Evolutionary conservation across 2,329 filamentous ascomycete genomes (phyloP).

Genomic region (Trichoderma cornu-damae): DNA sequence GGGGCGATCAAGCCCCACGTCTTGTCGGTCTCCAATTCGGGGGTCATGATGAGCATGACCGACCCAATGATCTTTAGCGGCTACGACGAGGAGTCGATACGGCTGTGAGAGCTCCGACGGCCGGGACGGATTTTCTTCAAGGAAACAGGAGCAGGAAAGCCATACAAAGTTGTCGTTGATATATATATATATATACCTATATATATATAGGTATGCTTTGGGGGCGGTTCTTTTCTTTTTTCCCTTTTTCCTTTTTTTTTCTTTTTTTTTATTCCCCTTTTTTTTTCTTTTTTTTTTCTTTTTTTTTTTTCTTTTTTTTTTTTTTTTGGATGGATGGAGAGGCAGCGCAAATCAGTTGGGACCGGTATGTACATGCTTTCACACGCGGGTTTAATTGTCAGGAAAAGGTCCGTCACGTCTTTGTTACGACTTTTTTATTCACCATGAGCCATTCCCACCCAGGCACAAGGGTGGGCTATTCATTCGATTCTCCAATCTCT

Average conservation of each 20-base stretch:
- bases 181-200: no score
- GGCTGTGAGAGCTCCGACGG: slow-evolving; percentile 31
- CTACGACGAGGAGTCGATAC: slow-evolving; percentile 43
- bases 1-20: slow-evolving; percentile 53
- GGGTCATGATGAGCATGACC: slow-evolving; percentile 53
- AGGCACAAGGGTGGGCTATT: not conserved
- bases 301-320: no score
- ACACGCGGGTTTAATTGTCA: slow-evolving; percentile 8
- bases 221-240: no score
- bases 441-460: not conserved
- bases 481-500: slow-evolving; percentile 1
- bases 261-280: no score
- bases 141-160: not conserved
- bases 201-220: no score
- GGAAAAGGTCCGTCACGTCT: not conserved
- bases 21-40: slow-evolving; percentile 44
- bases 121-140: not conserved
- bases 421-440: slow-evolving; percentile 8
- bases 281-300: no score
- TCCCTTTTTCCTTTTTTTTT: not conserved
- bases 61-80: slow-evolving; percentile 56
- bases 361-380: not conserved
- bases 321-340: not conserved
- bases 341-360: not conserved
- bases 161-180: not conserved